Evolutionary conservation across 2,329 filamentous ascomycete genomes (phyloP), one percentile per base, ranked within the genome.

Genomic region (Blumeriella jaapii): DNA sequence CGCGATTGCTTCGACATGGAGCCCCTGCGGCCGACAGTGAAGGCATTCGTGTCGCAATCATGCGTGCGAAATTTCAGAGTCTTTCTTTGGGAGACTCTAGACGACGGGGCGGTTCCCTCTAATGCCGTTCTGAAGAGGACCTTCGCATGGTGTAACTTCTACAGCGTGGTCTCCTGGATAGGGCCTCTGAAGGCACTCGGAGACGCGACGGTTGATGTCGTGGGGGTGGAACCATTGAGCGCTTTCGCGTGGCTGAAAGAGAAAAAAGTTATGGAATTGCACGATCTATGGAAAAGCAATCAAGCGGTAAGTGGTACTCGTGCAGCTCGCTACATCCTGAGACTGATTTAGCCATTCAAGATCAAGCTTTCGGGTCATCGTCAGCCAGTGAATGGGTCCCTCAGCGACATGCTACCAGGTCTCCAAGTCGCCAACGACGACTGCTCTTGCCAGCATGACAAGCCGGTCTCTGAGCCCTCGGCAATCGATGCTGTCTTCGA

Each of bases 241-340:
- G 61, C 63, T 2, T 61, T 67, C 37, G 56, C 60, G 32, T 67
- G 61, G 61, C 41, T 67, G 36, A 67, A 66, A 41, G 59, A 63
- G 26, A 51, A 57, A 8, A 52, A 58, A n/a, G 55, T 62, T 10
- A 65, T 65, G 55, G 55, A 58, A 23, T 44, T 54, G 0, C 63
- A 67, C 31, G 58, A 63, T 24, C 47, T 39, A 18, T 66, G 62
- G 61, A 57, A 56, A 29, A 51, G 48, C 19, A 32, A 29, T 14
- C 31, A 23, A 29, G n/a, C 18, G 18, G 37, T 39, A 8, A 30
- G 36, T 27, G 20, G 6, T 6, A 23, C n/a, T 12, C 10, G 13
- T 8, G 2, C 11, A 6, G 13, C 3, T n/a, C n/a, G n/a, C n/a
- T n/a, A n/a, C n/a, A n/a, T n/a, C n/a, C n/a, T n/a, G n/a, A n/a